These are phyloP conservation scores for Mariannaea elegans DNA, from an alignment of 2,329 filamentous ascomycete genomes.

Conservation along the genomic window DNA sequence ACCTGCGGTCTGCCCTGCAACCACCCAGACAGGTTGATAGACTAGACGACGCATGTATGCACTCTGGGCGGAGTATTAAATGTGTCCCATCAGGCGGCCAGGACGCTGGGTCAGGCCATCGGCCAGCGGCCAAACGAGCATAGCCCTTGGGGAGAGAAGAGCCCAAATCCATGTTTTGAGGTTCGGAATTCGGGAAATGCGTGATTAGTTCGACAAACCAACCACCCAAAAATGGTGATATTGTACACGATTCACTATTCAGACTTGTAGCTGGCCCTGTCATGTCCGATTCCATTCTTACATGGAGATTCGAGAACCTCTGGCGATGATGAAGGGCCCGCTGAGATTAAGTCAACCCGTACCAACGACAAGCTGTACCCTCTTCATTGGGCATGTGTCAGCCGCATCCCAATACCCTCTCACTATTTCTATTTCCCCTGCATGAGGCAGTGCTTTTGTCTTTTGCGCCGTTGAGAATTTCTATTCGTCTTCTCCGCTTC, in stretches of 20 bases:
- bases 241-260: not conserved
- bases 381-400: too few relatives aligned
- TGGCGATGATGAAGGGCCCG: too few relatives aligned
- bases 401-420: too few relatives aligned
- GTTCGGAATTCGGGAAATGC: constrained; percentile 1
- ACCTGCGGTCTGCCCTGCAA: not conserved
- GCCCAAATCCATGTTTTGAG: constrained; percentile 1
- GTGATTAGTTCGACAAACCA: too few relatives aligned
- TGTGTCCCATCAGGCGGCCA: constrained; percentile 2
- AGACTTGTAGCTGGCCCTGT: not conserved
- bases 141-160: constrained; percentile 10
- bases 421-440: too few relatives aligned
- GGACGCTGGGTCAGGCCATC: constrained; percentile 16
- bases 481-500: too few relatives aligned
- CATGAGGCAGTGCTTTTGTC: too few relatives aligned
- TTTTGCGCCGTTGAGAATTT: too few relatives aligned
- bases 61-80: not conserved
- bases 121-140: constrained; percentile 1
- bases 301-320: not conserved
- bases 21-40: not conserved
- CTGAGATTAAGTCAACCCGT: too few relatives aligned
- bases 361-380: too few relatives aligned
- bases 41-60: not conserved
- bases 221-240: too few relatives aligned
- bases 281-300: not conserved